Base-by-base conservation (phyloP, 2,329 filamentous ascomycete genomes). In the Aspergillus fumigatiaffinis region DNA sequence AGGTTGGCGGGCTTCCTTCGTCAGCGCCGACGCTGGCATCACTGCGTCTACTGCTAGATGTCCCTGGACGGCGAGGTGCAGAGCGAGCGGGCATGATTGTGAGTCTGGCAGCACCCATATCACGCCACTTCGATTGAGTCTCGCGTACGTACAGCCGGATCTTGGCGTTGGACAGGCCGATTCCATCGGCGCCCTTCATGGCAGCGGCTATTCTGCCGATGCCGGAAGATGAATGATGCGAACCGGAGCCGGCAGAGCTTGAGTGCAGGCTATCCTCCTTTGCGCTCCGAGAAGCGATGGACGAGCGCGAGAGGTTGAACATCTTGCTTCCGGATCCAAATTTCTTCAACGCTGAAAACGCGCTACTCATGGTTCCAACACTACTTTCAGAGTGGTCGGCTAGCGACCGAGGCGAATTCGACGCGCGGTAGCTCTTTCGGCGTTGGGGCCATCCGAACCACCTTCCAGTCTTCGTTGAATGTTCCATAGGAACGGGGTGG, bases 101-200 rank as follows among this genome's bases (percentile, higher is more conserved):
- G 58, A 99, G 78, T 41, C 86, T 82, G 59, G 92, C 95, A 65
- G 90, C 87, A 62, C 94, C 93, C 78, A 92, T 87, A 71, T 97
- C 92, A 60, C 91, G 87, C 94, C 94, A 99, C 71, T 93, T 93
- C 51, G 86, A 86, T 12, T 85, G 80, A 9, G 79, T 79, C 58
- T 92, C 88, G 51, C 93, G 87, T 51, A 90, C 81, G 72, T 97
- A 96, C 12, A 97, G 83, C 38, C 92, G 84, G 65, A 97, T 90
- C 65, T 92, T 92, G 52, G 93, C 86, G 67, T 94, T 92, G 7
- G 73, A 74, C 5, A 77, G 66, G 54, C 87, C 87, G 56, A 91
- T 86, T 54, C 87, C 89, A 23, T 86, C 82, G 21, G 80, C 81
- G 54, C 78, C 77, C 49, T 81, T 77, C 51, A 75, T 80, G 5